Evolutionary conservation across 2,329 filamentous ascomycete genomes (phyloP).

Genomic region (Sphaerulina musiva): DNA sequence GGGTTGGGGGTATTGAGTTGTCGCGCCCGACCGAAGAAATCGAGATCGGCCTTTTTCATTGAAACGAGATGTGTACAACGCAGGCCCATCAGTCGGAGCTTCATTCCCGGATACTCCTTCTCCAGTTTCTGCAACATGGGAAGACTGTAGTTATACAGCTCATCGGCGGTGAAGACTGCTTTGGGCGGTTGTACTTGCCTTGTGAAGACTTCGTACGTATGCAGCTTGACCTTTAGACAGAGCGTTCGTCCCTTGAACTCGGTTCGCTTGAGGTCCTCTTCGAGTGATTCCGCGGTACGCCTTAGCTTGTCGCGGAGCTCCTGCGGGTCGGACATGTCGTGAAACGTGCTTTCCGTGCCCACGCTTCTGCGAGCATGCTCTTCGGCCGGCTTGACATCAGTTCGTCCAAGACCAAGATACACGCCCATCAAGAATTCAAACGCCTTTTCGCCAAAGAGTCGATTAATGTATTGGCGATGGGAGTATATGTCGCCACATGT

Average conservation of each 20-base stretch:
- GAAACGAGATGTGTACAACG: constrained; percentile 81
- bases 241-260: constrained; percentile 86
- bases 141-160: constrained; percentile 72
- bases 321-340: constrained; percentile 63
- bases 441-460: constrained; percentile 84
- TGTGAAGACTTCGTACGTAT: constrained; percentile 87
- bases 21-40: constrained; percentile 62
- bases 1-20: constrained; percentile 27
- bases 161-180: constrained; percentile 65
- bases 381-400: constrained; percentile 68
- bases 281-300: constrained; percentile 75
- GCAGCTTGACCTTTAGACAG: constrained; percentile 85
- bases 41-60: constrained; percentile 71
- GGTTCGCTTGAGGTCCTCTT: constrained; percentile 72
- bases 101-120: constrained; percentile 69
- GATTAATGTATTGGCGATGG: constrained; percentile 64
- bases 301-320: constrained; percentile 70
- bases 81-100: constrained; percentile 77
- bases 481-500: constrained; percentile 82
- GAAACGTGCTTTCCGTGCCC: constrained; percentile 87
- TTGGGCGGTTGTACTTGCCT: constrained; percentile 70
- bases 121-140: constrained; percentile 80
- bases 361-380: constrained; percentile 90
- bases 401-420: constrained; percentile 80
- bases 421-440: constrained; percentile 79